Base-by-base conservation (phyloP, 208 protist genomes). In the Herpetomonas tarakana region DNA sequence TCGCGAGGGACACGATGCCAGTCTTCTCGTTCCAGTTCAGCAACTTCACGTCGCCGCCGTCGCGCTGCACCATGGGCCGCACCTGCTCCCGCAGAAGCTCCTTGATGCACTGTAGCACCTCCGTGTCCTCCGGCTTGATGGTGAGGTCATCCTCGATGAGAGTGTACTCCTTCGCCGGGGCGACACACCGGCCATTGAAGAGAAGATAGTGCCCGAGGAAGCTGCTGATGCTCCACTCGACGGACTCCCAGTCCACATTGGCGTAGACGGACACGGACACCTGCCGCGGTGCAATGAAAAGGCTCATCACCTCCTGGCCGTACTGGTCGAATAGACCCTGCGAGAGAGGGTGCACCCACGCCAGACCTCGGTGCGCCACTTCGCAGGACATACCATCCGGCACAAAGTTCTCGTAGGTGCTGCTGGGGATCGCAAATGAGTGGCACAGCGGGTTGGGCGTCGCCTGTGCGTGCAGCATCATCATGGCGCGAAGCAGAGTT, bases 51-150 rank as follows among this genome's bases (percentile, higher is more conserved):
- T 97, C 93, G 26, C 93, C 93, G 29, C 93, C 91, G 68, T 97
- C 93, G 26, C 88, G 83, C 77, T 97, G 93, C 39, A 97, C 80
- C 88, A 97, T 96, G 22, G 93, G 91, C 27, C 91, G 83, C 16
- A 97, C 78, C 59, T 94, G 83, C 58, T 89, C 88, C 9, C 84
- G 77, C 44, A 97, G 58, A n/a, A 97, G 81, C 64, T 97, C 91
- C 78, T 97, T 97, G 52, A 97, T 94, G 67, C 88, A 93, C 82
- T 94, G 88, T 51, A 97, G 29, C 45, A 92, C 83, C 78, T 97
- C 91, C 1, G 78, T 76, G 67, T 97, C 93, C 21, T 61, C 67
- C 46, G 88, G 79, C 27, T 56, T 56, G 21, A 84, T 4, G 6
- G 69, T 67, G 1, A 96, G 75, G 46, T 98, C 92, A 46, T 97